A percentile compares a stretch with the other conserved stretches of the same genome.
Conservation (phyloP, 1,139 yeast genomes). For the Saccharomyces hybrid region DNA sequence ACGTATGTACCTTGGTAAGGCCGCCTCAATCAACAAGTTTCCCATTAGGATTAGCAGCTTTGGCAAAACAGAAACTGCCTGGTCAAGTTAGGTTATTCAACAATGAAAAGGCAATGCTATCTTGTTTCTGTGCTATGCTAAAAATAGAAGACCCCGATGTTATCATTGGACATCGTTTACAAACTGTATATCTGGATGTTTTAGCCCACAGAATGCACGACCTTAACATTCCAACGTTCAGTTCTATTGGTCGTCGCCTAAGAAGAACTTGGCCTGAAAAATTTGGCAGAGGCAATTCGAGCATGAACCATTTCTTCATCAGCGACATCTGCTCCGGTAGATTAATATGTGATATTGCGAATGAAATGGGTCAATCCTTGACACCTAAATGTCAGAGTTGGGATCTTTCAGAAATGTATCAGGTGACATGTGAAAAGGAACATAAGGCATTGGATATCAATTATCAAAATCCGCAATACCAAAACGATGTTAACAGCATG, state of each 20-base stretch:
- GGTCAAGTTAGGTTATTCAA: conserved; percentile 49
- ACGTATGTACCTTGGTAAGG: conserved; percentile 62
- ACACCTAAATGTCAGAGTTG: conserved; percentile 93
- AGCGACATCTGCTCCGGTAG: conserved; percentile 80
- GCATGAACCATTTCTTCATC: conserved; percentile 41
- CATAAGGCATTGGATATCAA: conserved; percentile 65
- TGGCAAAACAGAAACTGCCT: conserved; percentile 25
- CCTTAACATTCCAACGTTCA: conserved; percentile 65
- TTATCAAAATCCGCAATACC: conserved; percentile 54
- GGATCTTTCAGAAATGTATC: conserved; percentile 90
- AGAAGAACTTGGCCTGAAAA: conserved; percentile 70
- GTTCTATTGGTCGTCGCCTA: conserved; percentile 75
- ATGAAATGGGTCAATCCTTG: conserved; percentile 90
- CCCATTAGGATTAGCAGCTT: conserved; percentile 27
- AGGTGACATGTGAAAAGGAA: conserved; percentile 57
- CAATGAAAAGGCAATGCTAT: conserved; percentile 66
- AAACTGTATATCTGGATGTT: conserved; percentile 70
- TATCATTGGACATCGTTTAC: conserved; percentile 79
- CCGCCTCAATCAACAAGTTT: conserved; percentile 68
- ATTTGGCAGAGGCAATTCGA: conserved; percentile 47
- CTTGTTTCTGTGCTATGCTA: conserved; percentile 64
- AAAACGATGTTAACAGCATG: conserved; percentile 61
- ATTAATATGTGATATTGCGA: conserved; percentile 83
- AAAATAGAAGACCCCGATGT: conserved; percentile 83
- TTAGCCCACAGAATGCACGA: conserved; percentile 77